A percentile compares a stretch with the other conserved stretches of the same genome.
These are phyloP conservation scores for Fusarium sp. DNA, from an alignment of 2,329 filamentous ascomycete species.

Conservation along the genomic window DNA sequence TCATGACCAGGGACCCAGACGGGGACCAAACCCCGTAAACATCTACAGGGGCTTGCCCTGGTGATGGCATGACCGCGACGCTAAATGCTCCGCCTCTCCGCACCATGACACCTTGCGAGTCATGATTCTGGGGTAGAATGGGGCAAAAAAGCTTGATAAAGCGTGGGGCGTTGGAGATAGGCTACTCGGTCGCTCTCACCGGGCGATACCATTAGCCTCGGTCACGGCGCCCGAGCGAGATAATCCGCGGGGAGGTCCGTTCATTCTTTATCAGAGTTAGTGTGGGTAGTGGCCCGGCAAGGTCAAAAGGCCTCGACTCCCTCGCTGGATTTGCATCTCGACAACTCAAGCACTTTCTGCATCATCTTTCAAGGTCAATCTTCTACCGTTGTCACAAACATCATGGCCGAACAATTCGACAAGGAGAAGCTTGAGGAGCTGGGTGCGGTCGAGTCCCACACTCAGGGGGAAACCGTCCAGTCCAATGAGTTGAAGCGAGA, in stretches of 20 bases:
- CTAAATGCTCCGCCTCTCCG: background rate
- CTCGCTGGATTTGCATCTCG: background rate
- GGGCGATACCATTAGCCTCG: background rate
- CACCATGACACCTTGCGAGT: background rate
- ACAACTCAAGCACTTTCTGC: background rate
- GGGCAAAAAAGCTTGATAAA: background rate
- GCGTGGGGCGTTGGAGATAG: background rate
- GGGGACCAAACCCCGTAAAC: background rate
- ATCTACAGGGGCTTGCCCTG: background rate
- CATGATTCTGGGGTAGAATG: background rate
- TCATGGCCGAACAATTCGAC: background rate
- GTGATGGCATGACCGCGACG: background rate
- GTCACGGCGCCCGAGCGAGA: background rate
- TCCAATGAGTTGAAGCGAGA: slow-evolving; percentile 26
- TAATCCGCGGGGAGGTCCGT: background rate
- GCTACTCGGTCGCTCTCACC: background rate
- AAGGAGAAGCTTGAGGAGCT: background rate
- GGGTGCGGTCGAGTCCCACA: background rate
- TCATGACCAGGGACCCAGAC: background rate
- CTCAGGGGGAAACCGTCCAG: background rate
- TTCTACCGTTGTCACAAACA: background rate
- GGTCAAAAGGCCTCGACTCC: background rate
- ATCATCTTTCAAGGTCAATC: background rate
- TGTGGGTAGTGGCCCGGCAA: background rate
- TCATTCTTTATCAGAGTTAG: background rate